Evolutionary conservation across 208 protist species (phyloP), one percentile per base, ranked within the genome.

Genomic region (Wallacemonas sp.): DNA sequence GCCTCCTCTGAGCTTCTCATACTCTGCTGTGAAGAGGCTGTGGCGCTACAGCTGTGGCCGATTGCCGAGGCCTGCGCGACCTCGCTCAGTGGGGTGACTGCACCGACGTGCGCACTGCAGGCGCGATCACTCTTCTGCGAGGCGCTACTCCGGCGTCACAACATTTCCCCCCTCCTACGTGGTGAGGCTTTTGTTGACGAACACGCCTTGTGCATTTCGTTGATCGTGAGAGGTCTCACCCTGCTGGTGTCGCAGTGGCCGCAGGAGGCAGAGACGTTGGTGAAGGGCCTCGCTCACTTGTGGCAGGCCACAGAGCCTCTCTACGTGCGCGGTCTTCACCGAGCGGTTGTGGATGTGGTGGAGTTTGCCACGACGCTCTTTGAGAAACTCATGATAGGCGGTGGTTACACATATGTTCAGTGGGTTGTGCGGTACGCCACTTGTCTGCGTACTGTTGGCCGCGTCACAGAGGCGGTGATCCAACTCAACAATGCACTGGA

Each of bases 241-340:
- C 63, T 86, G n/a, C 76, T 75, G 3, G 63, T 95, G 13, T 75
- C 81, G 24, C 72, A 89, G 58, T 90, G 81, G 79, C 87, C 87
- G 6, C 76, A 82, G 19, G 82, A 84, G 38, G 45, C 71, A 0
- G 63, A 72, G 30, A 68, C 76, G 19, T 66, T 93, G 12, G 62
- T 81, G 6, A 36, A 33, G 13, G 87, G 90, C 10, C 62, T 90
- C 26, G 64, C 76, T n/a, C 55, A 78, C n/a, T 46, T 93, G 55
- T 96, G 90, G 90, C 22, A 36, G 15, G 62, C 81, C 8, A 66
- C 84, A 27, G 52, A 63, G 15, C 72, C 78, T 12, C 70, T 96
- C 0, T 87, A 83, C 48, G 53, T 69, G 15, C 48, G 42, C 6
- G 82, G 80, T 0, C 63, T 76, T n/a, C 73, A 81, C 55, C 65